Percentiles rank a stretch among this genome's conserved stretches.
phyloP scores from a whole-genome alignment of 2,329 filamentous ascomycete species.

The Hyphodiscus sp. region DNA sequence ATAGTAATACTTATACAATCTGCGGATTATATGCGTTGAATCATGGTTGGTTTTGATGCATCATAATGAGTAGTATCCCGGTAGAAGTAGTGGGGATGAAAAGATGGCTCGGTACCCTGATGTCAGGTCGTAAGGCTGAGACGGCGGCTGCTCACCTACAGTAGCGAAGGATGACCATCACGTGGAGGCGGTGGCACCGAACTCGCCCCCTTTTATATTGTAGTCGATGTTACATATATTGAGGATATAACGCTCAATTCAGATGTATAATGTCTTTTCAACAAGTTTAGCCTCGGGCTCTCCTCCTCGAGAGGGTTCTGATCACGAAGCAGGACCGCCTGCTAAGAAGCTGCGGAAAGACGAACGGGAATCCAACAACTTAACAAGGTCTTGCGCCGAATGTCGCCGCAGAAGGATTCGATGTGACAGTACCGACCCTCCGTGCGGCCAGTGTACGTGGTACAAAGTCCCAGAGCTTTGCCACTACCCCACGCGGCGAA shows the following conservation, averaged over 20 bases:
- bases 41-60: not conserved
- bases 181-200: not conserved
- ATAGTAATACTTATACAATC: not conserved
- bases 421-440: not conserved
- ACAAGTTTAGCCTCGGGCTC: not conserved
- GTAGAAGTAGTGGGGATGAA: not conserved
- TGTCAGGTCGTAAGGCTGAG: not conserved
- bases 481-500: not conserved
- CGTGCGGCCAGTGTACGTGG: not conserved
- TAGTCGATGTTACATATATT: not conserved
- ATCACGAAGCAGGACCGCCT: not conserved
- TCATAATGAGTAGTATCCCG: not conserved
- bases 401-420: not conserved
- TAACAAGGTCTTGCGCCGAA: not conserved
- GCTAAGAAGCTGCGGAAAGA: not conserved
- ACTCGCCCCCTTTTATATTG: not conserved
- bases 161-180: not conserved
- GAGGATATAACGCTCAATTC: not conserved
- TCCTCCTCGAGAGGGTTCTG: not conserved
- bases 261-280: not conserved
- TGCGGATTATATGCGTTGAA: not conserved
- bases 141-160: not conserved
- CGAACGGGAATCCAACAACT: not conserved
- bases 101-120: not conserved
- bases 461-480: not conserved